Evolutionary conservation across 1,284 basidiomycete genomes (phyloP).

Genomic region (Trametes polyzona): DNA sequence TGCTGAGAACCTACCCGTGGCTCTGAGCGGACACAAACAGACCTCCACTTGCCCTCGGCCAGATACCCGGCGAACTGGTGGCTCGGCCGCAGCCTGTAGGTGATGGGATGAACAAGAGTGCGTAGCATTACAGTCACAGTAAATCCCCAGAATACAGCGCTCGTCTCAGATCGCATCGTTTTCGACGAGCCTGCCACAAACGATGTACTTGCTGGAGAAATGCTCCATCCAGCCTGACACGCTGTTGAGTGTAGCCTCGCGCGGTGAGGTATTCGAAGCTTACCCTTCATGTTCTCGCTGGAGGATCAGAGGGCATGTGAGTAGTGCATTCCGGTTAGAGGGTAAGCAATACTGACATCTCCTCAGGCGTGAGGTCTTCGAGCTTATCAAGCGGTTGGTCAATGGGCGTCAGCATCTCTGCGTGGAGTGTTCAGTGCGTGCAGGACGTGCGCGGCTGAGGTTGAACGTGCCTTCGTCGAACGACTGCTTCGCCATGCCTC

Average conservation of each 20-base stretch:
- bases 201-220: conserved; percentile 86
- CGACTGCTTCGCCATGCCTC: conserved; percentile 97
- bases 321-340: not conserved
- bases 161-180: conserved; percentile 46
- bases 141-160: no score
- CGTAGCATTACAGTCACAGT: no score
- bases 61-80: no score
- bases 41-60: no score
- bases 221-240: conserved; percentile 84
- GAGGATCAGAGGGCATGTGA: conserved; percentile 10
- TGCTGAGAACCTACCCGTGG: no score
- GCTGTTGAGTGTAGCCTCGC: not conserved
- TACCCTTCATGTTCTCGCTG: conserved; percentile 90
- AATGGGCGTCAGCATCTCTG: conserved; percentile 89
- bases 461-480: conserved; percentile 77
- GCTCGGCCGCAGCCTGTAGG: no score
- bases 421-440: not conserved
- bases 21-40: no score
- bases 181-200: conserved; percentile 84
- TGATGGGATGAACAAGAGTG: no score
- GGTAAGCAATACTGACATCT: conserved; percentile 65
- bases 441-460: not conserved
- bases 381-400: conserved; percentile 88
- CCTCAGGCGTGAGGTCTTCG: conserved; percentile 74
- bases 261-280: not conserved